phyloP scores from a whole-genome alignment of 2,329 filamentous ascomycete species.

The Coniochaeta sp. region DNA sequence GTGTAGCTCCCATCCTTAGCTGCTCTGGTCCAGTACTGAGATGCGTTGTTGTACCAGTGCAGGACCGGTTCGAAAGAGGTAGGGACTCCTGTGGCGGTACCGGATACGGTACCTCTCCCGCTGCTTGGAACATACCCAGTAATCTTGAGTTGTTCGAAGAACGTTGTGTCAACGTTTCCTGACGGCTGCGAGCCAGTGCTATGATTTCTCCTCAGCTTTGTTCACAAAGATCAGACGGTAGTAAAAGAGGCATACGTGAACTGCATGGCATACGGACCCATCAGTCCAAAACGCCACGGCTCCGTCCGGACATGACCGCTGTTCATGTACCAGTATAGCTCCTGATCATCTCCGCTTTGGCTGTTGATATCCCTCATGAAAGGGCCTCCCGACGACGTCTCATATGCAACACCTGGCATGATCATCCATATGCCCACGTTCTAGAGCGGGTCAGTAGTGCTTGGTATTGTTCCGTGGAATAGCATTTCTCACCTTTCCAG shows the following conservation, averaged over 20 bases:
- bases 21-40: constrained; percentile 52
- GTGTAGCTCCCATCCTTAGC: constrained; percentile 36
- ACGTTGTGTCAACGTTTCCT: constrained; percentile 40
- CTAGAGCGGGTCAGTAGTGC: constrained; percentile 15
- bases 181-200: constrained; percentile 36
- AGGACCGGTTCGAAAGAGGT: constrained; percentile 41
- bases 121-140: constrained; percentile 42
- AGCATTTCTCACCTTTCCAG: constrained; percentile 13
- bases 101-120: constrained; percentile 43
- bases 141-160: constrained; percentile 45
- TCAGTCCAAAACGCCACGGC: constrained; percentile 45
- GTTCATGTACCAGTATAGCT: constrained; percentile 55
- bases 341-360: constrained; percentile 44
- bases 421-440: constrained; percentile 39
- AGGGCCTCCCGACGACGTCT: constrained; percentile 49
- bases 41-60: constrained; percentile 47
- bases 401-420: constrained; percentile 37
- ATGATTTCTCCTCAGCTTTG: not conserved
- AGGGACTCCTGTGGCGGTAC: constrained; percentile 43
- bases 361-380: constrained; percentile 49
- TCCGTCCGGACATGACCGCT: constrained; percentile 50
- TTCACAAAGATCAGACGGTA: not conserved
- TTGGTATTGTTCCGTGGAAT: not conserved
- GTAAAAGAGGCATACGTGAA: constrained; percentile 30
- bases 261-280: constrained; percentile 50